These are phyloP conservation scores for Nematocida sp. DNA, from an alignment of 371 early-diverging fungal species.

Conservation along the genomic window DNA sequence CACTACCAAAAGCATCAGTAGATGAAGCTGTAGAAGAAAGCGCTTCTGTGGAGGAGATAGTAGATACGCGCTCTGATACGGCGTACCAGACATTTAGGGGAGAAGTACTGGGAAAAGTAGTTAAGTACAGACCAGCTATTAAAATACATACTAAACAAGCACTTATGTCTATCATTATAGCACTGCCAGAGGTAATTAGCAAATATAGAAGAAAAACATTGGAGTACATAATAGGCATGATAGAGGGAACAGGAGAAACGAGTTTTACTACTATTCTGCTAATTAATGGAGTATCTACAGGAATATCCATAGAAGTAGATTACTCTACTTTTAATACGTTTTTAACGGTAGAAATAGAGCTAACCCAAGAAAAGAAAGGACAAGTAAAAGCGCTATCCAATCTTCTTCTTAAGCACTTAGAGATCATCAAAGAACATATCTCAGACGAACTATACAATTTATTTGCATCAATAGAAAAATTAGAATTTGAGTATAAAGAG, in stretches of 20 bases:
- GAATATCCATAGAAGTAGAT: conserved; percentile 16
- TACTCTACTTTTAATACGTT: conserved; percentile 32
- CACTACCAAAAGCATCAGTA: too few species aligned
- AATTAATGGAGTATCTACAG: conserved; percentile 40
- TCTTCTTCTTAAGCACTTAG: conserved; percentile 41
- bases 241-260: conserved; percentile 42
- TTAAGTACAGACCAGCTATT: conserved; percentile 51
- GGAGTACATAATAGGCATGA: conserved; percentile 40
- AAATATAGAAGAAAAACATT: conserved; percentile 52
- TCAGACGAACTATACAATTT: conserved; percentile 41
- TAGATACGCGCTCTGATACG: neutral
- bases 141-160: conserved; percentile 30
- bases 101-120: conserved; percentile 42
- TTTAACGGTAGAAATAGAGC: conserved; percentile 42
- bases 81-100: neutral
- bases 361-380: conserved; percentile 37
- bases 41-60: neutral
- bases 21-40: neutral
- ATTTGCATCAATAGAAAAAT: conserved; percentile 25
- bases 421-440: conserved; percentile 4
- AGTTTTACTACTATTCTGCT: conserved; percentile 53
- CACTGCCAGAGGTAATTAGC: conserved; percentile 28
- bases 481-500: conserved; percentile 53
- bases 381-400: conserved; percentile 13
- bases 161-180: conserved; percentile 37